phyloP scores from a whole-genome alignment of 2,329 filamentous ascomycete genomes.

The Fusarium sp. region DNA sequence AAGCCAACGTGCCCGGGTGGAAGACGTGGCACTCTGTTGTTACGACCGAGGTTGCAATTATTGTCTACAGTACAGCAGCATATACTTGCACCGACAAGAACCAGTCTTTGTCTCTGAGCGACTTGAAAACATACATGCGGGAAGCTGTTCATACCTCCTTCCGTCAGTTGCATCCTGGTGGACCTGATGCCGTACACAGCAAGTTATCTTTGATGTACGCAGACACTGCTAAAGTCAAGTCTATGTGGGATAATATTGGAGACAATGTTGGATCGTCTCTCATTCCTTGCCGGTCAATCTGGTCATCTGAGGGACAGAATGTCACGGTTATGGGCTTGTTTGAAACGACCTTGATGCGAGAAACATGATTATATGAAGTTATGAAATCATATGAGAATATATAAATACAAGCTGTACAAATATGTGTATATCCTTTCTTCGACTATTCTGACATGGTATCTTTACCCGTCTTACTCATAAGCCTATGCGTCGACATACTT shows the following conservation, averaged over 20 bases:
- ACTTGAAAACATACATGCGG: constrained; percentile 34
- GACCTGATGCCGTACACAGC: constrained; percentile 1
- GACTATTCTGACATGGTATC: not conserved
- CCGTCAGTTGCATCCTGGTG: constrained; percentile 29
- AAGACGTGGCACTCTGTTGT: constrained; percentile 47
- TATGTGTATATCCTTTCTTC: not conserved
- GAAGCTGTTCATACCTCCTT: constrained; percentile 42
- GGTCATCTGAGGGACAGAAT: constrained; percentile 49
- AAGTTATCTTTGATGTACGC: constrained; percentile 50
- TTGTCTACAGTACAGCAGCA: constrained; percentile 49
- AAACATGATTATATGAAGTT: constrained; percentile 22
- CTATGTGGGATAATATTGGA: constrained; percentile 27
- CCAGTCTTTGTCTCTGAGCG: not conserved
- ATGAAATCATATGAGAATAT: constrained; percentile 11
- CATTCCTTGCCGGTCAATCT: constrained; percentile 54
- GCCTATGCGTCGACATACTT: constrained; percentile 24
- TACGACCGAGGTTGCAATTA: constrained; percentile 26
- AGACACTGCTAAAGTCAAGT: constrained; percentile 39
- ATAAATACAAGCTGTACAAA: not conserved
- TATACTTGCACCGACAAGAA: constrained; percentile 4
- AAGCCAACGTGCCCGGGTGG: constrained; percentile 42
- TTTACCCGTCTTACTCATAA: not conserved
- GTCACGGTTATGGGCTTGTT: constrained; percentile 51
- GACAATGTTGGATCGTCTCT: constrained; percentile 29
- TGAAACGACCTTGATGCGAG: constrained; percentile 33